These are phyloP conservation scores for Tulasnella sp. DNA, from an alignment of 768 basidiomycete species.

Conservation along the genomic window DNA sequence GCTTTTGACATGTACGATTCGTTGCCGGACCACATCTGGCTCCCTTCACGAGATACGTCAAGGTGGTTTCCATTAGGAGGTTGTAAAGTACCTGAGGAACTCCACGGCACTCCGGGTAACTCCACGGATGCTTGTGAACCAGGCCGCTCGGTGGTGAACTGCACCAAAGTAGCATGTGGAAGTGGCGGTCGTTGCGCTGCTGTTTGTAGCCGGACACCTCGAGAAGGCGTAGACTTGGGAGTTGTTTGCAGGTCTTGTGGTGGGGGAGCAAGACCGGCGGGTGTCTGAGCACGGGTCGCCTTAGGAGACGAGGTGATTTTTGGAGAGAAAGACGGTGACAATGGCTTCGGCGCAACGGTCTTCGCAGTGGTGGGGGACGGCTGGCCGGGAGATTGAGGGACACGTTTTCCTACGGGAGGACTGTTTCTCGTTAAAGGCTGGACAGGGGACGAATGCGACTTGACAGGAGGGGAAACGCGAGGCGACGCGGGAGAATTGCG, in stretches of 20 bases:
- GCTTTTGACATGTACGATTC: not conserved
- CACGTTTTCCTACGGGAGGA: not conserved
- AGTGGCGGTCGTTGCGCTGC: too few relatives aligned
- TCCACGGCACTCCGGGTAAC: constrained; percentile 6
- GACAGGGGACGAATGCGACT: not conserved
- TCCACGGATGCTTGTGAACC: not conserved
- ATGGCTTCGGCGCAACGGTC: not conserved
- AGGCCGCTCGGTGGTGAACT: not conserved
- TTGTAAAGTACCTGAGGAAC: constrained; percentile 1
- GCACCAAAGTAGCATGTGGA: not conserved
- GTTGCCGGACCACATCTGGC: not conserved
- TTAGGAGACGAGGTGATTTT: not conserved
- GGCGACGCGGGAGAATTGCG: not conserved
- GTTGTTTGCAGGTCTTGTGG: not conserved
- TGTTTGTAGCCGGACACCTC: not conserved
- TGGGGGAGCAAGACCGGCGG: not conserved
- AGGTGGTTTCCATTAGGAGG: not conserved
- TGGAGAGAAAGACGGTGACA: not conserved
- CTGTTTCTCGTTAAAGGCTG: not conserved
- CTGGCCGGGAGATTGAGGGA: not conserved
- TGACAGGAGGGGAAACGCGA: not conserved
- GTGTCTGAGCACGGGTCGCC: not conserved
- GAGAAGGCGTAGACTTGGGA: constrained; percentile 11
- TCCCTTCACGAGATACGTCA: not conserved
- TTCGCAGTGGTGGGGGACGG: not conserved